These are phyloP conservation scores for Beauveria australis DNA, from an alignment of 2,329 filamentous ascomycete species.

Conservation along the genomic window DNA sequence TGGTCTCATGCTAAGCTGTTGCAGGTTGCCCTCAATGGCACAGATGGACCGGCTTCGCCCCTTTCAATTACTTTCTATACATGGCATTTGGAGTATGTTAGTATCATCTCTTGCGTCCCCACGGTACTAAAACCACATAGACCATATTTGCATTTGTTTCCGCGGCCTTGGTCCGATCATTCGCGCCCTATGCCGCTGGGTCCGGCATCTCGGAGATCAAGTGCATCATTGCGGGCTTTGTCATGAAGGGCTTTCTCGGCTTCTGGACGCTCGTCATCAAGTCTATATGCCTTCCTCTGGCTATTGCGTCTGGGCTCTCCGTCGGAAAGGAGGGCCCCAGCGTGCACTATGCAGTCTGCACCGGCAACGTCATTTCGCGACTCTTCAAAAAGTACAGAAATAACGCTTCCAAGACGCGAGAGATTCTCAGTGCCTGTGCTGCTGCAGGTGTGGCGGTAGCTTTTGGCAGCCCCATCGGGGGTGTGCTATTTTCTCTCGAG, in stretches of 20 bases:
- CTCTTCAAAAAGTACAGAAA: conserved; percentile 87
- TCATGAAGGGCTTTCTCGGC: conserved; percentile 97
- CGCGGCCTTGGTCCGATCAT: conserved; percentile 78
- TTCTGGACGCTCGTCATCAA: conserved; percentile 91
- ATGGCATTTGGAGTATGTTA: conserved; percentile 67
- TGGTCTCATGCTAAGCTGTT: conserved; percentile 15
- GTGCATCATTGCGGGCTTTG: conserved; percentile 96
- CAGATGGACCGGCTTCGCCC: conserved; percentile 70
- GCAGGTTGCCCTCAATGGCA: conserved; percentile 82
- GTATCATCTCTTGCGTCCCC: background rate
- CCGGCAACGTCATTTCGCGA: conserved; percentile 89
- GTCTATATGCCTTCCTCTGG: conserved; percentile 79
- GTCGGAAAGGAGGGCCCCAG: conserved; percentile 97
- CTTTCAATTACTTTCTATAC: conserved; percentile 81
- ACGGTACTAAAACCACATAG: conserved; percentile 27
- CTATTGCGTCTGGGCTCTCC: conserved; percentile 87
- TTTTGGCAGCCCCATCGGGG: conserved; percentile 94
- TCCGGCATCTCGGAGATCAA: conserved; percentile 99
- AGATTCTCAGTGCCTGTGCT: conserved; percentile 90
- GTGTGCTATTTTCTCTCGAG: conserved; percentile 91
- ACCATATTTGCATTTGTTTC: conserved; percentile 73
- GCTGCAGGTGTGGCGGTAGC: conserved; percentile 93
- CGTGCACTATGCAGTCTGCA: conserved; percentile 98
- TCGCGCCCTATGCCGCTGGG: conserved; percentile 91
- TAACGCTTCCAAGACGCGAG: conserved; percentile 88